Percentiles rank a stretch among this genome's conserved stretches.
These are phyloP conservation scores for Aspergillus alliaceus DNA, from an alignment of 2,329 filamentous ascomycete genomes.

Conservation along the genomic window DNA sequence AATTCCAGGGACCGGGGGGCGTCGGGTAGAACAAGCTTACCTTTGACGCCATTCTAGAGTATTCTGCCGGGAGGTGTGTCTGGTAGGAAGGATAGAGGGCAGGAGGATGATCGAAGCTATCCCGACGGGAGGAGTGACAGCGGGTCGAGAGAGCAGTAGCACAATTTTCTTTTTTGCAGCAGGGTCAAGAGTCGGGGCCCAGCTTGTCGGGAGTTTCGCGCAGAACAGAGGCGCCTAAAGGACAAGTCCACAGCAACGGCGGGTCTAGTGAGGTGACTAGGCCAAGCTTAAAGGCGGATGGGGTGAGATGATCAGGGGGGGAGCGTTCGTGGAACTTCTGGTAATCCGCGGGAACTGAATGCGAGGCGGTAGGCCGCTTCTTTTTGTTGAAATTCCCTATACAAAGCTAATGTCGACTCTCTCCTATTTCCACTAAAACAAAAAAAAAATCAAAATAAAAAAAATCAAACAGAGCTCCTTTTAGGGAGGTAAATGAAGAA, in stretches of 20 bases:
- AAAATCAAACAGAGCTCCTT: too few relatives aligned
- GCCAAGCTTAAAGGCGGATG: slow-evolving; percentile 29
- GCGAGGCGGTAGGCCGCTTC: slow-evolving; percentile 1
- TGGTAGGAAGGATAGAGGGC: slow-evolving; percentile 10
- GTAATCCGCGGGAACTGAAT: slow-evolving; percentile 14
- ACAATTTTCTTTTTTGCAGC: slow-evolving; percentile 28
- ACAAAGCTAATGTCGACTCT: too few relatives aligned
- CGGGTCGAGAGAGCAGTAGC: slow-evolving; percentile 23
- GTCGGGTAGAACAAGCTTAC: slow-evolving; percentile 16
- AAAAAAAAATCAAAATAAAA: not conserved
- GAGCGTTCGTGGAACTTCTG: slow-evolving; percentile 20
- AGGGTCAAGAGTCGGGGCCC: slow-evolving; percentile 28
- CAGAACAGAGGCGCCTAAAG: slow-evolving; percentile 23
- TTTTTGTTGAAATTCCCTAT: too few relatives aligned
- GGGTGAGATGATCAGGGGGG: slow-evolving; percentile 19
- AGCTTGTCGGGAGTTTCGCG: slow-evolving; percentile 27
- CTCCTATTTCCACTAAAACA: not conserved
- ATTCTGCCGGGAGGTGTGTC: slow-evolving; percentile 13
- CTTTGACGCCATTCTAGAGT: slow-evolving; percentile 31
- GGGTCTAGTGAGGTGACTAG: slow-evolving; percentile 25
- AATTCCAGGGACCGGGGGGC: slow-evolving; percentile 2
- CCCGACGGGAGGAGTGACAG: slow-evolving; percentile 18
- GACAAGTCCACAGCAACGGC: slow-evolving; percentile 26
- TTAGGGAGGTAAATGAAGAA: not conserved
- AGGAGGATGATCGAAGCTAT: slow-evolving; percentile 24